phyloP scores from a whole-genome alignment of 2,329 filamentous ascomycete species.

The Ophiocordyceps camponoti-rufipedis region DNA sequence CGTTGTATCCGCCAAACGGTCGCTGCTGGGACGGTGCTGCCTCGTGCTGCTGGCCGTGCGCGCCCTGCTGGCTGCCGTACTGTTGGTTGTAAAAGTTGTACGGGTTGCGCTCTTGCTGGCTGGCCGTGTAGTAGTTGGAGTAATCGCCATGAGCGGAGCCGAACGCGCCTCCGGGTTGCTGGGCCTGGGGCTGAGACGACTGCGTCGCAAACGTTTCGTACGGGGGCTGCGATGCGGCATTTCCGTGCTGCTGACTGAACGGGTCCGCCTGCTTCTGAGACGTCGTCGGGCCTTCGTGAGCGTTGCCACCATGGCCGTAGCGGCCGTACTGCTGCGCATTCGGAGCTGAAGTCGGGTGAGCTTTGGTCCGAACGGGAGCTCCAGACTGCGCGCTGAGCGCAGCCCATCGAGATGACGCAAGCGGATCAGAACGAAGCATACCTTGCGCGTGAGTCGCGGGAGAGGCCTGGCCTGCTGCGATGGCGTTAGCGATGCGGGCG shows the following conservation, averaged over 20 bases:
- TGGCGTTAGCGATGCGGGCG: constrained; percentile 1
- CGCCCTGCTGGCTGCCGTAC: constrained; percentile 35
- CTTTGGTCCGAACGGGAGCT: background rate
- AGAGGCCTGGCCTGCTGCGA: constrained; percentile 7
- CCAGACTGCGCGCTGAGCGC: background rate
- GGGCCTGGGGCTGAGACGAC: constrained; percentile 37
- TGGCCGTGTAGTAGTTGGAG: constrained; percentile 69
- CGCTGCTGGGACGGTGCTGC: constrained; percentile 53
- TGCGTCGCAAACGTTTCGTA: constrained; percentile 43
- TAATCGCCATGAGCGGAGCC: constrained; percentile 65
- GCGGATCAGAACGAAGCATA: constrained; percentile 3
- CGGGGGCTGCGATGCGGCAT: constrained; percentile 29
- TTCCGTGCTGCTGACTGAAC: constrained; percentile 63
- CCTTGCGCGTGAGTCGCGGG: constrained; percentile 10
- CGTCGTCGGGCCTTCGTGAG: constrained; percentile 37
- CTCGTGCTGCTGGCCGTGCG: constrained; percentile 60
- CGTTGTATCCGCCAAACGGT: constrained; percentile 57
- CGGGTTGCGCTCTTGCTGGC: constrained; percentile 50
- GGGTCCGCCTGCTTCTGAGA: constrained; percentile 75
- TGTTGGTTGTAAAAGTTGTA: constrained; percentile 65
- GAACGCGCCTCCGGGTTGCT: constrained; percentile 45
- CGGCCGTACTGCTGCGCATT: constrained; percentile 51
- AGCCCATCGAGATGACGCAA: background rate
- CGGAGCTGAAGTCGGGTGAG: constrained; percentile 21
- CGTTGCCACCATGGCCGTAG: constrained; percentile 41